Base-by-base conservation (phyloP, 2,329 filamentous ascomycete genomes). In the Colletotrichum eremochloae region DNA sequence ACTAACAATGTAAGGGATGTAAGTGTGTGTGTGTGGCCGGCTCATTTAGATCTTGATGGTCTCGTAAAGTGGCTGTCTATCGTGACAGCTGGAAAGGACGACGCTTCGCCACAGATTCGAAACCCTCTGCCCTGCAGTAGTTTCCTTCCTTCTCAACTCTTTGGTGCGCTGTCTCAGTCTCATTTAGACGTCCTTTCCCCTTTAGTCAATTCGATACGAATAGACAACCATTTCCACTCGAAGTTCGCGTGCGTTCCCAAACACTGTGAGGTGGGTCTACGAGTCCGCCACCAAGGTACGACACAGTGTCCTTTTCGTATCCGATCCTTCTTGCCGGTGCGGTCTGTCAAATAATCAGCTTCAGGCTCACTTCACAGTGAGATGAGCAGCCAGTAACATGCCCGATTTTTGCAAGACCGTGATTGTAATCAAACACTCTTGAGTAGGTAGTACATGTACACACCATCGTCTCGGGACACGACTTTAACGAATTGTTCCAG, bases 1-100 rank as follows among this genome's bases (percentile, higher is more conserved):
- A 24, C 24, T 24, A 24, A 24, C 1, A 24, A 24, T 24, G 24
- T 24, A 24, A 24, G 24, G 24, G 24, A 58, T 24, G 63, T 31
- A 55, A 67, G 63, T 46, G 50, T 42, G 5, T 4, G 38, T 50
- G 56, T 50, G 63, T 55, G 63, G 42, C 31, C 62, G 42, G 33
- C n/a, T 33, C 33, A 50, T 31, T 7, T 36, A 40, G 24, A 62
- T 38, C 48, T 24, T 52, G 36, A 42, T 46, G 36, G 50, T 63
- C 40, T 71, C 29, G 42, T 29, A 67, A 56, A n/a, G 31, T 33
- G 38, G 62, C 40, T 65, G 52, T 20, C 5, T n/a, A 52, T 44
- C 15, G 48, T 31, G 18, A 6, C 31, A 14, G 18, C 18, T 48
- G 20, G 50, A 38, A 38, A 36, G n/a, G 42, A 24, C 31, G 58